A percentile compares a stretch with the other conserved stretches of the same genome.
Conservation (phyloP, 2,329 filamentous ascomycete species). For the Coniochaeta sp. region DNA sequence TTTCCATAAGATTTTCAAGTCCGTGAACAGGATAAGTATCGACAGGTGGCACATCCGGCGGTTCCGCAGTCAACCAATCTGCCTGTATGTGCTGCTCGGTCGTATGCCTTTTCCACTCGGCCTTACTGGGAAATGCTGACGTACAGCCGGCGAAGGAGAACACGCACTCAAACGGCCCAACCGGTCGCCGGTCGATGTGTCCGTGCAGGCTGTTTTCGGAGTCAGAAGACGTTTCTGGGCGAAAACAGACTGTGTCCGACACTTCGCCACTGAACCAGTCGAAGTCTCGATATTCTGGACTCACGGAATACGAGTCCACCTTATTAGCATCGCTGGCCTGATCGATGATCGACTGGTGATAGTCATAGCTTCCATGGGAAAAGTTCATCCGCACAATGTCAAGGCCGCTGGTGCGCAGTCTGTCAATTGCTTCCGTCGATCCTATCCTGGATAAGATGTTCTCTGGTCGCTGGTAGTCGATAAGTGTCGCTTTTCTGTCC, state of each 20-base stretch:
- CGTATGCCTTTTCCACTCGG: background rate
- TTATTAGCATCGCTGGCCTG: conserved; percentile 81
- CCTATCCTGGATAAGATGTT: conserved; percentile 99
- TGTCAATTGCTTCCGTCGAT: conserved; percentile 93
- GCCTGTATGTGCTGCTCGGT: background rate
- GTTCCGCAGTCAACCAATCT: too few species aligned
- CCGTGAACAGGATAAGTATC: too few species aligned
- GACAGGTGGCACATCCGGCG: too few species aligned
- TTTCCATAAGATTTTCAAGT: too few species aligned
- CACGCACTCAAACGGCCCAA: background rate
- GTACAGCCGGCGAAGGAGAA: background rate
- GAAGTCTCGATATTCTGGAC: background rate
- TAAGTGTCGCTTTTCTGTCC: background rate
- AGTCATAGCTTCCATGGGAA: conserved; percentile 88
- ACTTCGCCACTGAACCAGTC: background rate
- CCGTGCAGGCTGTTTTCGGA: background rate
- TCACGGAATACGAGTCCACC: too few species aligned
- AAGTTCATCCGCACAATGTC: conserved; percentile 99
- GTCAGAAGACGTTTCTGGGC: background rate
- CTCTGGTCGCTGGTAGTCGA: background rate
- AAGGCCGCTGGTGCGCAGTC: conserved; percentile 80
- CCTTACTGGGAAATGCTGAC: background rate
- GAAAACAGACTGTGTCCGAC: background rate
- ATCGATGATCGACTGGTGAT: conserved; percentile 91
- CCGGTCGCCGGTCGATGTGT: background rate